Evolutionary conservation across 371 early-diverging fungal species (phyloP).

Genomic region (Catenaria anguillulae): DNA sequence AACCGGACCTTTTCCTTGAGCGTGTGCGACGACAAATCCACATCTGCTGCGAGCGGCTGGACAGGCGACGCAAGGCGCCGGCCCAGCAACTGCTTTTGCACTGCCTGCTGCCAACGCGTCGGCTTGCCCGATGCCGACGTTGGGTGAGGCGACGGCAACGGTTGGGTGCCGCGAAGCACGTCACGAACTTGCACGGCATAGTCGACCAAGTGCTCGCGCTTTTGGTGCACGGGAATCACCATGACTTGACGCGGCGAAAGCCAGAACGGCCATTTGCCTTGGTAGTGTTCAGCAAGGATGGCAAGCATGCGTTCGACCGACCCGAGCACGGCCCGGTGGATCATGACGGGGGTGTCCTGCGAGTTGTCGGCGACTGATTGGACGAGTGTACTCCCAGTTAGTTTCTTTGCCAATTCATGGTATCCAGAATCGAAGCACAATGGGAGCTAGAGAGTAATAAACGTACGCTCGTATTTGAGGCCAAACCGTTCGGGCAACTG

Average conservation of each 20-base stretch:
- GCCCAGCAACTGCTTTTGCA: neutral
- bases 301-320: constrained; percentile 97
- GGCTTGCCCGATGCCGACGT: neutral
- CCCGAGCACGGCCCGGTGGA: constrained; percentile 98
- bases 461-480: constrained; percentile 54
- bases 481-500: constrained; percentile 89
- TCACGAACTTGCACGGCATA: constrained; percentile 17
- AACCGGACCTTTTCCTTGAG: constrained; percentile 91
- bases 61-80: neutral
- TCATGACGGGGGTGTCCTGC: constrained; percentile 89
- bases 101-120: neutral
- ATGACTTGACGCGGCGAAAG: constrained; percentile 89
- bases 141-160: neutral
- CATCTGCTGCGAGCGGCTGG: constrained; percentile 35
- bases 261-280: constrained; percentile 98
- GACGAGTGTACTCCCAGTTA: too few relatives aligned
- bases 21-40: constrained; percentile 69
- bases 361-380: constrained; percentile 16
- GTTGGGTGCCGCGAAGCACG: neutral
- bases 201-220: constrained; percentile 10
- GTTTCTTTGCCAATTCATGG: constrained; percentile 9
- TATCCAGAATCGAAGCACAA: constrained; percentile 5
- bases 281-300: constrained; percentile 91
- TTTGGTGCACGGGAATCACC: constrained; percentile 52
- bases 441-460: too few relatives aligned